Base-by-base conservation (phyloP, 2,329 filamentous ascomycete species). In the Paraphoma chrysanthemicola region DNA sequence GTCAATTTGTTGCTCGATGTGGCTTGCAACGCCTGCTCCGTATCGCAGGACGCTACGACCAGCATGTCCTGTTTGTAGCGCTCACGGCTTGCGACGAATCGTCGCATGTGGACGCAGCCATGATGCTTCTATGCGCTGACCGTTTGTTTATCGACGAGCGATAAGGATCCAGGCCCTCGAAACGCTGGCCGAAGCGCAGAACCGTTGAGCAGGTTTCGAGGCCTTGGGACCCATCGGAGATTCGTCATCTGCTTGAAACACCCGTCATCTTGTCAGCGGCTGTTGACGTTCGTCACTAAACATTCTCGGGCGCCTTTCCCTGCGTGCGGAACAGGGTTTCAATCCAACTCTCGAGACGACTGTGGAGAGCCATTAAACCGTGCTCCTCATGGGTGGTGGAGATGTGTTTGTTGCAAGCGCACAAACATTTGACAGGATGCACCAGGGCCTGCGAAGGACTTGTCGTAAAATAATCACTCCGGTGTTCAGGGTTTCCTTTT, bases 161-260 rank as follows among this genome's bases (percentile, higher is more conserved):
- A 54, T 47, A 45, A 38, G 46, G 45, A 36, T 47, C 17, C 42
- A 51, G 33, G 49, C 53, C 42, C 43, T 54, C 57, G 56, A 54
- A 57, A 57, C 53, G 23, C 18, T 41, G 48, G 39, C 42, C 17
- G 53, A 23, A 42, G 36, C 45, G 46, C 42, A 18, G 42, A 42
- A 16, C 23, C 41, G 39, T 46, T 49, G 43, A 41, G 33, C 49
- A 43, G 41, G 60, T 57, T 59, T 63, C 53, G 62, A 59, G 47
- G 44, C 48, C 53, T 48, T 58, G 56, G 56, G 57, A 44, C 62
- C 38, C 33, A 39, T 39, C 46, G 54, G 31, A 39, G 38, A 46
- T 46, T 49, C 48, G 52, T 67, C 56, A 66, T 68, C 51, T 64
- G 62, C 59, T 45, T 68, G 67, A 69, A 69, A 69, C 67, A 44